Evolutionary conservation across 2,329 filamentous ascomycete genomes (phyloP).

Genomic region (Trichophyton verrucosum): DNA sequence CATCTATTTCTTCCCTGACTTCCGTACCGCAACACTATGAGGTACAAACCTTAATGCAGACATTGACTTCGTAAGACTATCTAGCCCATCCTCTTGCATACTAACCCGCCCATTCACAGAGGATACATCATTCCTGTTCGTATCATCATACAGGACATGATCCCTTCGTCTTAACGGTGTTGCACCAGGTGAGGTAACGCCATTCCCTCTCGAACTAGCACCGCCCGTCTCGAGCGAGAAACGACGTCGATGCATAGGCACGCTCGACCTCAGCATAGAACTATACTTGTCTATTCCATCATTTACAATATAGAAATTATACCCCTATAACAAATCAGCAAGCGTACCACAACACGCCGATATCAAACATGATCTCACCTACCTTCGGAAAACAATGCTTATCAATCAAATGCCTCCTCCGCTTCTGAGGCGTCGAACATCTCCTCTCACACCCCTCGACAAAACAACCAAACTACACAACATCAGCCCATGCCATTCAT

Average conservation of each 20-base stretch:
- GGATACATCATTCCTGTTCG: neutral
- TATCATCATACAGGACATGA: neutral
- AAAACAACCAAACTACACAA: conserved; percentile 65
- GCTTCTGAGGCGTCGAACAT: conserved; percentile 71
- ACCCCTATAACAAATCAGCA: conserved; percentile 42
- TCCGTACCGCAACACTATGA: conserved; percentile 25
- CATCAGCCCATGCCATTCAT: neutral
- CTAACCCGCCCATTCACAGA: neutral
- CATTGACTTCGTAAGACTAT: conserved; percentile 32
- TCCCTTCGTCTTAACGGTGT: conserved; percentile 21
- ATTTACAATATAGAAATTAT: conserved; percentile 77
- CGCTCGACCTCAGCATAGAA: conserved; percentile 53
- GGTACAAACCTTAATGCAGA: conserved; percentile 35
- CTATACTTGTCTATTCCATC: conserved; percentile 76
- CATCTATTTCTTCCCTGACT: conserved; percentile 3
- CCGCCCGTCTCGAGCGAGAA: conserved; percentile 18
- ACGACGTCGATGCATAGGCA: conserved; percentile 23
- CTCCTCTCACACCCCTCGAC: conserved; percentile 76
- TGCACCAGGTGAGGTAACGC: neutral
- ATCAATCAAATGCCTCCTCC: conserved; percentile 78
- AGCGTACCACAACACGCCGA: neutral
- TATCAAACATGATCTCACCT: conserved; percentile 8
- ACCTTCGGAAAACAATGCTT: conserved; percentile 79
- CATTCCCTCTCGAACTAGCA: neutral
- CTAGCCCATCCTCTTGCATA: conserved; percentile 19